Conservation (phyloP, 2,329 filamentous ascomycete species). For the Diaporthe vaccinii region DNA sequence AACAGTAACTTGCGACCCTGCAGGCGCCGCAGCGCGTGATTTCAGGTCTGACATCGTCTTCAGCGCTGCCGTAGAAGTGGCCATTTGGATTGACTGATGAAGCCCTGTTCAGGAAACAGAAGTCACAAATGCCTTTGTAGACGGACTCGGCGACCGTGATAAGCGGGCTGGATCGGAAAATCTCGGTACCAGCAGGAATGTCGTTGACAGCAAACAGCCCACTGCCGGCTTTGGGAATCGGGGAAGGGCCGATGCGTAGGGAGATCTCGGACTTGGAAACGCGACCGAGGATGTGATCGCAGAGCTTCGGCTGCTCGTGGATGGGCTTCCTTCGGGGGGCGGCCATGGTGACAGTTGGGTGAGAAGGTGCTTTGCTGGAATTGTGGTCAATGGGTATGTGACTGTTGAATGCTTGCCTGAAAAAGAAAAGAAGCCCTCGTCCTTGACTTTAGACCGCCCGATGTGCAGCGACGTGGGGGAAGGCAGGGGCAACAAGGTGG, state of each 20-base stretch:
- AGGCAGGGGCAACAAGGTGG: not conserved
- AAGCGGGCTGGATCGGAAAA: conserved; percentile 45
- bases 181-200: conserved; percentile 45
- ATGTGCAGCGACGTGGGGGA: too few relatives aligned
- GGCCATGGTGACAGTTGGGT: conserved; percentile 30
- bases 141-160: conserved; percentile 42
- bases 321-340: conserved; percentile 7
- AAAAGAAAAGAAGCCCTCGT: not conserved
- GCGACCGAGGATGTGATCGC: conserved; percentile 32
- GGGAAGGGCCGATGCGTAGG: conserved; percentile 38
- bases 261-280: not conserved
- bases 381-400: not conserved
- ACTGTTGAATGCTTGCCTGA: not conserved
- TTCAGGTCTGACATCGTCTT: conserved; percentile 9
- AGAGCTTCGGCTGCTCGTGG: conserved; percentile 36
- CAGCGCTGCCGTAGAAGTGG: conserved; percentile 23
- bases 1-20: conserved; percentile 47
- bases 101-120: conserved; percentile 45
- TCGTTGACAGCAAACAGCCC: conserved; percentile 45
- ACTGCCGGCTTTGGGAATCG: conserved; percentile 43
- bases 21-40: conserved; percentile 45
- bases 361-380: not conserved
- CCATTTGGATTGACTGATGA: conserved; percentile 34
- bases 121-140: conserved; percentile 45
- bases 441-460: accelerated